Base-by-base conservation (phyloP, 2,329 filamentous ascomycete species). In the Teratosphaeria zuluensis region DNA sequence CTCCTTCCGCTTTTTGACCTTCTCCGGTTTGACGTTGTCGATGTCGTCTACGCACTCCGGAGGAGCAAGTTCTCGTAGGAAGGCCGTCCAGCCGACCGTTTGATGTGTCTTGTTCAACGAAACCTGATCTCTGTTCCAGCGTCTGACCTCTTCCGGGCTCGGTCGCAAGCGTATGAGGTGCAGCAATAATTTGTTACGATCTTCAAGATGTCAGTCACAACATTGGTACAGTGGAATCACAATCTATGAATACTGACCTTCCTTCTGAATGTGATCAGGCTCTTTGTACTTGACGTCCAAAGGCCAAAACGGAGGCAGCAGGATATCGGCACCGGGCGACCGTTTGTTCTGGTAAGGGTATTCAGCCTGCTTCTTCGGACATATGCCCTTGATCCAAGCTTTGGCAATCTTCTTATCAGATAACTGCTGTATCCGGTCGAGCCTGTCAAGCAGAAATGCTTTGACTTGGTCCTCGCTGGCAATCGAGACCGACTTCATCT, bases 311-410 rank as follows among this genome's bases (percentile, higher is more conserved):
- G 52, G 58, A 11, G 73, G 73, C 2, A 67, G 56, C 21, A 58
- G 56, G 12, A 66, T 30, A 51, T 19, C 51, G 51, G 32, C 24
- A 62, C 58, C 16, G 60, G 78, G 53, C 82, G 77, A 38, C 80
- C 76, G 58, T 79, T 77, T 84, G 33, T 80, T 80, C 53, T 85
- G 80, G 67, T 91, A 91, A 0, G 88, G 87, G 65, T 88, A 84
- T 19, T 82, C 86, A 0, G 85, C 86, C 71, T 90, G 87, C 71
- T 91, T 91, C 73, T 88, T 89, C 0, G 88, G 88, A 65, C 88
- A 86, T 1, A 90, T 83, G 1, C 83, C 79, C 68, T 89, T 89
- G 60, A 91, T 84, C 83, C 87, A 90, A 11, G 83, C 85, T 70
- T 90, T 91, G 35, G 84, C 84, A 56, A 90, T 84, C 30, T 85